Conservation (phyloP, 1,284 basidiomycete species). For the Cryptococcus maquisensis region DNA sequence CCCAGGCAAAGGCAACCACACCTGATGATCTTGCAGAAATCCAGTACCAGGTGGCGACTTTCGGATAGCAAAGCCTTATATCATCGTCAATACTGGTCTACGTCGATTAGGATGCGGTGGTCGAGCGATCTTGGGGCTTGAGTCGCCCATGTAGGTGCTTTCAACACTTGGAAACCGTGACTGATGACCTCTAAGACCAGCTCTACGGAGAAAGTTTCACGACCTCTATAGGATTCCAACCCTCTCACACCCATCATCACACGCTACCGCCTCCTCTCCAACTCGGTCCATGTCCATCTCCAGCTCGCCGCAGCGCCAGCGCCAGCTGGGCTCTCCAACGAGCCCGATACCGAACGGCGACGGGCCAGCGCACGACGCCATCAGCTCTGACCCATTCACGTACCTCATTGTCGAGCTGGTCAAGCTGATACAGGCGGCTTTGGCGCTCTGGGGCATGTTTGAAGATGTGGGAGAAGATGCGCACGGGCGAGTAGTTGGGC, state of each 20-base stretch:
- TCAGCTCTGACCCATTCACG: constrained; percentile 32
- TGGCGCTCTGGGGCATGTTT: constrained; percentile 40
- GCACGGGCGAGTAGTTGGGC: constrained; percentile 12
- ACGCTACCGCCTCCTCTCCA: constrained; percentile 30
- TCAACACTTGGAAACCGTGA: neutral
- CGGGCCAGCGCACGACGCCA: constrained; percentile 1
- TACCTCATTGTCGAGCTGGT: constrained; percentile 37
- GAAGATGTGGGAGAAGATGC: constrained; percentile 16
- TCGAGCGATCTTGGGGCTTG: constrained; percentile 42
- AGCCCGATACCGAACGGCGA: constrained; percentile 1
- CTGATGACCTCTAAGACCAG: constrained; percentile 18
- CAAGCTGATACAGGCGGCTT: constrained; percentile 39
- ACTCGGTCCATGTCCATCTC: constrained; percentile 4
- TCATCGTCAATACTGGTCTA: constrained; percentile 43
- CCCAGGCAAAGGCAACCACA: neutral
- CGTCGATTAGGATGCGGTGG: constrained; percentile 44
- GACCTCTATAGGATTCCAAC: constrained; percentile 39
- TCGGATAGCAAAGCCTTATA: constrained; percentile 37
- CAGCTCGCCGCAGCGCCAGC: neutral
- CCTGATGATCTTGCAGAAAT: constrained; percentile 7
- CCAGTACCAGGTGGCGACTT: constrained; percentile 40
- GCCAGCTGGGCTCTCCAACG: no score
- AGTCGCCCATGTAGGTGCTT: constrained; percentile 32
- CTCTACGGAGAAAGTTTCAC: constrained; percentile 42
- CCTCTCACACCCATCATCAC: constrained; percentile 7